These are phyloP conservation scores for Lolium perenne DNA, from an alignment of 176 grass and related monocot species.

Conservation along the genomic window DNA sequence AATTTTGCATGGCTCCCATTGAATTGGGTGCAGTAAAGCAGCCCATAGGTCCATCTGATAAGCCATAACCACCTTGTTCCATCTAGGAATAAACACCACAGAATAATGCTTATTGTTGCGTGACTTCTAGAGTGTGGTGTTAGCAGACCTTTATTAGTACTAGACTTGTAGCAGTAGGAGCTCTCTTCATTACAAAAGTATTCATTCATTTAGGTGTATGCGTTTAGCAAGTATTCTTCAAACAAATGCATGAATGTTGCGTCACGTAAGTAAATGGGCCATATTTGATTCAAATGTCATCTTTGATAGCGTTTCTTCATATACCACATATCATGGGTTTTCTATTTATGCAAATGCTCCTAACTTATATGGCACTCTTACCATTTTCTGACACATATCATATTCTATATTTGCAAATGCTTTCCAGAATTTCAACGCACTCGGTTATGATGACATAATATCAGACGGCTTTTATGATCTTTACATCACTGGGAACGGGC, in stretches of 20 bases:
- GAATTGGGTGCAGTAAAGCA: background rate
- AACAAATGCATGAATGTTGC: background rate
- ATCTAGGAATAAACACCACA: background rate
- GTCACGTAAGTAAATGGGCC: background rate
- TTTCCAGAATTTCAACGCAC: constrained; percentile 88
- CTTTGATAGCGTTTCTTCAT: background rate
- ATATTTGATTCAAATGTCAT: constrained; percentile 11
- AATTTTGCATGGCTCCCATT: background rate
- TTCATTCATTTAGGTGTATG: background rate
- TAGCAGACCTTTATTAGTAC: background rate
- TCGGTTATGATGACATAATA: constrained; percentile 94
- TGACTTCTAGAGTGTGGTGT: constrained; percentile 2
- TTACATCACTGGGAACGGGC: constrained; percentile 58
- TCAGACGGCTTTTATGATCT: constrained; percentile 97
- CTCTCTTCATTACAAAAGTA: background rate
- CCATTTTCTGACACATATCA: constrained; percentile 43
- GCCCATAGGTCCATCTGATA: background rate
- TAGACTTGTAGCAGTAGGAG: constrained; percentile 1
- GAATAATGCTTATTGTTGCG: background rate
- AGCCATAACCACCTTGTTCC: background rate
- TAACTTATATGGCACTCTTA: constrained; percentile 4
- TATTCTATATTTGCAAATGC: constrained; percentile 45
- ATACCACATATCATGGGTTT: background rate
- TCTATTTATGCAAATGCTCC: constrained; percentile 13
- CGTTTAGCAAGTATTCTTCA: background rate